These are phyloP conservation scores for Ceratocystis ficicola DNA, from an alignment of 2,329 filamentous ascomycete species.

Conservation along the genomic window DNA sequence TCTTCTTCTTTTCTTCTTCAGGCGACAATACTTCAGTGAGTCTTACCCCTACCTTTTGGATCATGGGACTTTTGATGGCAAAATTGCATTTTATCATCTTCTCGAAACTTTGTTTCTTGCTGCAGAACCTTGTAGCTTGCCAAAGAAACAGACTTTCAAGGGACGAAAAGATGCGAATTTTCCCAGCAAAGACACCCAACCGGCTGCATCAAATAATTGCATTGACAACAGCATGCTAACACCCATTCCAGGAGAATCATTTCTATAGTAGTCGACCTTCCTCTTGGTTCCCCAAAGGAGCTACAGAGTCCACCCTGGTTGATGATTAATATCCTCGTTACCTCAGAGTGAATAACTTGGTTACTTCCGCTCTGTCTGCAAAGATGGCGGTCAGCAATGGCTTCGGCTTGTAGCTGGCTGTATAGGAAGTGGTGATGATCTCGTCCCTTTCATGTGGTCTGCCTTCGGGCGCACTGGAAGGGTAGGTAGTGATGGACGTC, in stretches of 20 bases:
- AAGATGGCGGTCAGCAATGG: slow-evolving; percentile 42
- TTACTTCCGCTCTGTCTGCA: slow-evolving; percentile 49
- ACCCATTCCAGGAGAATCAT: slow-evolving; percentile 57
- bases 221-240: background rate
- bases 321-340: slow-evolving; percentile 81
- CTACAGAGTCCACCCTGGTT: slow-evolving; percentile 90
- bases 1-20: slow-evolving; percentile 42
- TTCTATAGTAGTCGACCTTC: slow-evolving; percentile 91
- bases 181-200: background rate
- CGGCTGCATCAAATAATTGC: background rate
- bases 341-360: slow-evolving; percentile 71
- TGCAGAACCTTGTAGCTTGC: background rate
- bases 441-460: slow-evolving; percentile 60
- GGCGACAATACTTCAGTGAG: slow-evolving; percentile 52
- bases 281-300: slow-evolving; percentile 87
- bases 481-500: slow-evolving; percentile 80
- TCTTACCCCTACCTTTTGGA: slow-evolving; percentile 29
- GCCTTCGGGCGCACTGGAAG: slow-evolving; percentile 64
- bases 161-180: background rate
- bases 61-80: slow-evolving; percentile 23
- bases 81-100: background rate
- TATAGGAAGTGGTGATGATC: slow-evolving; percentile 93
- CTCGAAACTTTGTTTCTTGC: background rate
- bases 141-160: background rate
- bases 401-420: slow-evolving; percentile 33